Base-by-base conservation (phyloP, 345 rosid species). In the Rhodamnia argentea region DNA sequence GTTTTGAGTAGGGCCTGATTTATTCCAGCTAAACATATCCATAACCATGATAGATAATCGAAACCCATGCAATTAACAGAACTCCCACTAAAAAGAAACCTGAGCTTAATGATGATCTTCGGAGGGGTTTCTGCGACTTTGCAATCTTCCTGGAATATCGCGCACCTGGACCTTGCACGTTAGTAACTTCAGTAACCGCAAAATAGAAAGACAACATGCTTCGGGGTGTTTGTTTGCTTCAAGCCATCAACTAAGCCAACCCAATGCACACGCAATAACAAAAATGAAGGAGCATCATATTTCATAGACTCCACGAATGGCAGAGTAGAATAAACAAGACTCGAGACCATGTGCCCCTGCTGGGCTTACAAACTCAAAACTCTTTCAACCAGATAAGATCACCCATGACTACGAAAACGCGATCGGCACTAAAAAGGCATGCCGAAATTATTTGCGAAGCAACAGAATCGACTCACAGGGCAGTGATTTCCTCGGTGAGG, bases 61-160 rank as follows among this genome's bases (percentile, higher is more conserved):
- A 70, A 88, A 82, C 60, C 51, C 54, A 84, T 58, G 88, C 62
- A 70, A 83, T 89, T 86, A 59, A 84, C 42, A 57, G 42, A 87
- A 86, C 56, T 86, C 29, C 18, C 20, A 47, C 44, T 57, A 52
- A 86, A 85, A 59, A 84, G 59, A 85, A 88, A 96, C 99, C 99
- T 95, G 92, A 97, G 91, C 88, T 96, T 95, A 84, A 97, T 92
- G 82, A 85, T 84, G 86, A 97, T 89, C 87, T 93, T 96, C 81
- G 94, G 92, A 83, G 94, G 91, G 24, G 96, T 90, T 53, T 89
- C 94, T 52, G 93, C 90, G 32, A 96, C 86, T 86, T 91, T 86
- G 92, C 98, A 97, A 89, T 97, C 99, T 54, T 97, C 99, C 89
- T 94, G 95, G 92, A 95, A 97, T 91, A 97, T 97, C 32, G 98